Evolutionary conservation across 352 stramenopile genomes (phyloP).

Genomic region (Pythium guiyangense): DNA sequence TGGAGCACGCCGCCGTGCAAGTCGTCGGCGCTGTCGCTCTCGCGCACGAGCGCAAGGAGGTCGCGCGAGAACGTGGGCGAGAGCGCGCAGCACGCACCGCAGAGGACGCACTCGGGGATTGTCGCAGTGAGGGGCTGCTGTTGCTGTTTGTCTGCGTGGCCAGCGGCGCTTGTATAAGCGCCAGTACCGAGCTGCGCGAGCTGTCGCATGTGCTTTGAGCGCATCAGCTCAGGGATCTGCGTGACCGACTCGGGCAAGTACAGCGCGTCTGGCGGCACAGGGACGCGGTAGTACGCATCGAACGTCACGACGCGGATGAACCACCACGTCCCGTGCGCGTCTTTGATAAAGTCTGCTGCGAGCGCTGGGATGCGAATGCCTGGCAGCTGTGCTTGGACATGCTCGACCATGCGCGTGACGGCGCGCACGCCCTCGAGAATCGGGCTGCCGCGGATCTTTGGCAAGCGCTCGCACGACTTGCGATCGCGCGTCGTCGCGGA

Average conservation of each 20-base stretch:
- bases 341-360: constrained; percentile 69
- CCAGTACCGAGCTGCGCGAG: neutral
- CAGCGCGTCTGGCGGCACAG: constrained; percentile 20
- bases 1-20: constrained; percentile 25
- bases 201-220: constrained; percentile 34
- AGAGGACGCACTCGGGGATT: constrained; percentile 48
- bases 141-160: neutral
- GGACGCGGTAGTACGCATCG: constrained; percentile 29
- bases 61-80: constrained; percentile 32
- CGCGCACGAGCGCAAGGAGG: constrained; percentile 26
- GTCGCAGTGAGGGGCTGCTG: constrained; percentile 1
- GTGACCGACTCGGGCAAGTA: constrained; percentile 39
- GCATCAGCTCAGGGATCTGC: constrained; percentile 39
- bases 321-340: constrained; percentile 56
- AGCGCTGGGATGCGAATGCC: constrained; percentile 51
- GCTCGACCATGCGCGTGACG: constrained; percentile 52
- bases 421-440: constrained; percentile 47
- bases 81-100: constrained; percentile 49
- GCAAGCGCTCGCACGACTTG: constrained; percentile 25
- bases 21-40: constrained; percentile 9
- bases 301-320: constrained; percentile 62
- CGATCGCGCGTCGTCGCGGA: constrained; percentile 28
- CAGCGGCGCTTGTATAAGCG: neutral
- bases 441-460: constrained; percentile 49
- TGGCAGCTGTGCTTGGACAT: constrained; percentile 56